Conservation (phyloP, 2,329 filamentous ascomycete species). For the Boeremia lycopersici region DNA sequence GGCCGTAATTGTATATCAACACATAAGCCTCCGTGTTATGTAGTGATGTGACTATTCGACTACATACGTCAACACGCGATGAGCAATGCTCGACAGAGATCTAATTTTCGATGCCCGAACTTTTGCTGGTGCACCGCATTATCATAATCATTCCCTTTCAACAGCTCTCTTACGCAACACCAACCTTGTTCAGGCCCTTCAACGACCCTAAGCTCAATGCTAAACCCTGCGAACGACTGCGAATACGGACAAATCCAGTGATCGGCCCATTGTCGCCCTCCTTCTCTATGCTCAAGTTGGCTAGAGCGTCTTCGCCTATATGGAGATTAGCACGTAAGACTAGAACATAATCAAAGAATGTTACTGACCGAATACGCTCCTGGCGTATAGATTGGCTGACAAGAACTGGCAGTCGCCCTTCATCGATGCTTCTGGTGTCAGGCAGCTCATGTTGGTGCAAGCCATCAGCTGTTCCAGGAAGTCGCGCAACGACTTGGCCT, state of each 20-base stretch:
- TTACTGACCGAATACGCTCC: slow-evolving; percentile 94
- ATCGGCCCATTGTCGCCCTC: slow-evolving; percentile 94
- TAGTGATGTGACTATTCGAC: slow-evolving; percentile 4
- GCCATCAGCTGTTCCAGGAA: slow-evolving; percentile 96
- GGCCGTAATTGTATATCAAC: background rate
- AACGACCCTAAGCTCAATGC: slow-evolving; percentile 91
- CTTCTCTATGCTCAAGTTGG: slow-evolving; percentile 97
- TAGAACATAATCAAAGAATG: background rate
- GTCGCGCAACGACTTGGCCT: slow-evolving; percentile 86
- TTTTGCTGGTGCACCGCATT: slow-evolving; percentile 9
- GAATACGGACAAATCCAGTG: slow-evolving; percentile 96
- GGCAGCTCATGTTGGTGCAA: slow-evolving; percentile 97
- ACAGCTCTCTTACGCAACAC: slow-evolving; percentile 27
- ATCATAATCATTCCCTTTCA: slow-evolving; percentile 8
- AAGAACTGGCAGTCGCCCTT: slow-evolving; percentile 98
- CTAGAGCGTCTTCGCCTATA: slow-evolving; percentile 93
- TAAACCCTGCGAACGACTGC: slow-evolving; percentile 93
- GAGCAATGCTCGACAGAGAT: background rate
- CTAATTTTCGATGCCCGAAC: background rate
- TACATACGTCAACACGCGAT: slow-evolving; percentile 4
- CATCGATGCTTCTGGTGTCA: slow-evolving; percentile 94
- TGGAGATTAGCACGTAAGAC: slow-evolving; percentile 12
- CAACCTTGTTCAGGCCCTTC: slow-evolving; percentile 77
- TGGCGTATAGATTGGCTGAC: slow-evolving; percentile 94
- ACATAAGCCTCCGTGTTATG: background rate